Evolutionary conservation across 2,329 filamentous ascomycete genomes (phyloP).

Genomic region (Scedosporium minutisporum): DNA sequence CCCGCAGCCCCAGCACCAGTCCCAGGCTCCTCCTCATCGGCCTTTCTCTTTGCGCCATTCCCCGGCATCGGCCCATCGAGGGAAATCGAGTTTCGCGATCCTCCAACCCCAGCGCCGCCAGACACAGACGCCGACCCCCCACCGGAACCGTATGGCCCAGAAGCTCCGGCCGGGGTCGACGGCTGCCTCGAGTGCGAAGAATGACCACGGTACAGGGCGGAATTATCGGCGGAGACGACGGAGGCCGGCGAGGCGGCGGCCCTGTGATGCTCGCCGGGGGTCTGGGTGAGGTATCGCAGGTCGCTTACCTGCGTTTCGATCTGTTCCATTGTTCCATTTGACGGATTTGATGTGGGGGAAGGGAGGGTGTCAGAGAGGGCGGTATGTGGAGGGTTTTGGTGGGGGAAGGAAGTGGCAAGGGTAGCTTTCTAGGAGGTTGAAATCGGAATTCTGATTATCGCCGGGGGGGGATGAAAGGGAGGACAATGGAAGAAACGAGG

Average conservation of each 20-base stretch:
- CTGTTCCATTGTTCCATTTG: constrained; percentile 35
- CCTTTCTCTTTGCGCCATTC: constrained; percentile 21
- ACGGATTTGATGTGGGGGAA: neutral
- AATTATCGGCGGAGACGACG: neutral
- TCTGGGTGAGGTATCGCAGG: constrained; percentile 38
- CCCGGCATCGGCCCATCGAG: neutral
- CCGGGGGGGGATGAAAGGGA: constrained; percentile 2
- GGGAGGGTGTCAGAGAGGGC: neutral
- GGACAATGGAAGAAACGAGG: neutral
- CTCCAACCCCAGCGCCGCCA: neutral
- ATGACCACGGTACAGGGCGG: neutral
- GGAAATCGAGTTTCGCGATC: neutral
- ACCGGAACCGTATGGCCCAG: neutral
- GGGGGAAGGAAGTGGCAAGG: neutral
- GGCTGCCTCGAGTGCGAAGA: constrained; percentile 3
- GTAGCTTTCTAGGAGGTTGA: neutral
- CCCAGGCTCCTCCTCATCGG: constrained; percentile 19
- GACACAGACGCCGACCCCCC: neutral
- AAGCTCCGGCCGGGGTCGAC: constrained; percentile 7
- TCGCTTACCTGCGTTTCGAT: constrained; percentile 45
- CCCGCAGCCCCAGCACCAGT: constrained; percentile 28
- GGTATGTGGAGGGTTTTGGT: neutral
- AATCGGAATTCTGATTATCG: neutral
- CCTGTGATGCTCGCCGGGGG: constrained; percentile 2
- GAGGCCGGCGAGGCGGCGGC: neutral